Conservation (phyloP, 805 yeast species). For the Cyberlindnera meyerae region DNA sequence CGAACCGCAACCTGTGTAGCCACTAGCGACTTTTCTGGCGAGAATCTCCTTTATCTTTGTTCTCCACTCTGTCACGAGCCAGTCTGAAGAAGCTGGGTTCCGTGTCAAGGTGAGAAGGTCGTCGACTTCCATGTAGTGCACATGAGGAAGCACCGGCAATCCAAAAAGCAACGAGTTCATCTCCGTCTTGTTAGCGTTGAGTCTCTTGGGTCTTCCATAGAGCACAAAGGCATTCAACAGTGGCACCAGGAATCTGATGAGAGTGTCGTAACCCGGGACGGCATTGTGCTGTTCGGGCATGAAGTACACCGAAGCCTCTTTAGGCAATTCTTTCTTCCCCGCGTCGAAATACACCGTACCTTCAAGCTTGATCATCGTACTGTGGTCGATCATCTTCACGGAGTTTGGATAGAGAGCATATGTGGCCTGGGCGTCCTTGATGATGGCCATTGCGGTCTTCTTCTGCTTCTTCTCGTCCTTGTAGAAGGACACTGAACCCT, state of each 20-base stretch:
- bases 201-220: slow-evolving; percentile 76
- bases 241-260: slow-evolving; percentile 74
- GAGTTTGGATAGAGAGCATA: slow-evolving; percentile 93
- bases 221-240: slow-evolving; percentile 69
- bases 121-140: slow-evolving; percentile 62
- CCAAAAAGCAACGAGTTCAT: slow-evolving; percentile 67
- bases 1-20: slow-evolving; percentile 78
- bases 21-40: slow-evolving; percentile 46
- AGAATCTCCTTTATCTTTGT: slow-evolving; percentile 49
- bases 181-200: slow-evolving; percentile 70
- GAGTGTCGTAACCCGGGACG: slow-evolving; percentile 78
- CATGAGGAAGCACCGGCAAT: slow-evolving; percentile 75
- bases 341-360: slow-evolving; percentile 66
- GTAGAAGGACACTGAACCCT: slow-evolving; percentile 47
- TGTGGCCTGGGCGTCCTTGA: slow-evolving; percentile 62
- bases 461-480: slow-evolving; percentile 73
- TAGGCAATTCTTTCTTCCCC: slow-evolving; percentile 40
- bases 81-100: slow-evolving; percentile 32
- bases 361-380: slow-evolving; percentile 85
- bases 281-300: slow-evolving; percentile 86
- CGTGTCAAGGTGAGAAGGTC: slow-evolving; percentile 46
- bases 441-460: slow-evolving; percentile 76
- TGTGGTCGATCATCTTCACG: slow-evolving; percentile 71
- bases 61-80: slow-evolving; percentile 63
- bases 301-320: slow-evolving; percentile 61